Conservation (phyloP, 2,329 filamentous ascomycete genomes). For the Microsporum canis region DNA sequence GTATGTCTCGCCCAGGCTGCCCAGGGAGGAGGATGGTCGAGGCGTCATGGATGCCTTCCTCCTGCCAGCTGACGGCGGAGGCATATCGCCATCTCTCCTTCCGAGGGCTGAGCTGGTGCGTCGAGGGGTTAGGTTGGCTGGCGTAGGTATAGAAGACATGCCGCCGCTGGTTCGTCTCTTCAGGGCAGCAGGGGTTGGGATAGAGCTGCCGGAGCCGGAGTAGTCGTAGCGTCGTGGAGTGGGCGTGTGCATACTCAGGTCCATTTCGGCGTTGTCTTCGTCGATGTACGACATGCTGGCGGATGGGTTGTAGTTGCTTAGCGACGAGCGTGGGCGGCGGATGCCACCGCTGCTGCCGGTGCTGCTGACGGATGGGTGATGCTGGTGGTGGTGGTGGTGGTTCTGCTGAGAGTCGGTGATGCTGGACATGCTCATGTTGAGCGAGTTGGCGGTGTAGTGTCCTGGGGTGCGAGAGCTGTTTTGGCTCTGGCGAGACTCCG, state of each 20-base stretch:
- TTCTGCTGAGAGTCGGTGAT: background rate
- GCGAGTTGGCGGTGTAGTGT: constrained; percentile 40
- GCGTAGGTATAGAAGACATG: constrained; percentile 27
- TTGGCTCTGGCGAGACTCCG: constrained; percentile 54
- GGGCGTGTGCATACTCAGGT: constrained; percentile 32
- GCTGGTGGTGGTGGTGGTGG: background rate
- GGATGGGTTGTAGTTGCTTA: constrained; percentile 52
- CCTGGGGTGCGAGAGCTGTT: constrained; percentile 52
- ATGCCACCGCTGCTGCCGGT: background rate
- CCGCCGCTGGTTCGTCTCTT: constrained; percentile 43
- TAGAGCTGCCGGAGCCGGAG: constrained; percentile 32
- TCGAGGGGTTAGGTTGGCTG: constrained; percentile 17
- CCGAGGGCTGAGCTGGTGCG: constrained; percentile 29
- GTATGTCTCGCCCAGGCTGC: constrained; percentile 12
- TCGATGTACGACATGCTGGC: constrained; percentile 47
- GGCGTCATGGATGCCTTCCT: background rate
- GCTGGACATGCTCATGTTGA: constrained; percentile 29
- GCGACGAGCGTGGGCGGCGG: constrained; percentile 57
- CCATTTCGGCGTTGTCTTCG: constrained; percentile 40
- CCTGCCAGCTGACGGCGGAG: constrained; percentile 34
- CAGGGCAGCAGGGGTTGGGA: constrained; percentile 39
- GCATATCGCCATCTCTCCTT: constrained; percentile 34
- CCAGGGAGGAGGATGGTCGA: constrained; percentile 1
- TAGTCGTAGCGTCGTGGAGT: constrained; percentile 29
- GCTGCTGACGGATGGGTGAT: background rate